Conservation (phyloP, 2,329 filamentous ascomycete species). For the Aspergillus phoenicis region DNA sequence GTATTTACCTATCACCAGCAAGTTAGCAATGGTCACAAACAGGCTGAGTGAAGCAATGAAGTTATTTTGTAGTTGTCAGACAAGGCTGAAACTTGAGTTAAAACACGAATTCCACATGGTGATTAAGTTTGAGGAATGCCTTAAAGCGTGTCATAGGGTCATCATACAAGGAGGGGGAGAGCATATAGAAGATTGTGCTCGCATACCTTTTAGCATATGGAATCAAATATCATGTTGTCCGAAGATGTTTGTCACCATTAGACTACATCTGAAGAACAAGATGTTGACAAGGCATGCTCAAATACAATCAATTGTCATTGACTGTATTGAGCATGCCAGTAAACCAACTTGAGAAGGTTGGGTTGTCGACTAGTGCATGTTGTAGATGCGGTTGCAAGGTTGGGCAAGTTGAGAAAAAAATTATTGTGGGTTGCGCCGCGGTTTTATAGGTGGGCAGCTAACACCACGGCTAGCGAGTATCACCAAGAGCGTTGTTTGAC, state of each 20-base stretch:
- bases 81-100: conserved; percentile 69
- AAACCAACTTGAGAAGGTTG: neutral
- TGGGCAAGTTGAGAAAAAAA: conserved; percentile 20
- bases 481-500: conserved; percentile 23
- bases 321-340: neutral
- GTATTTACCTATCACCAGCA: conserved; percentile 37
- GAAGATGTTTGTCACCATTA: conserved; percentile 6
- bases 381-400: conserved; percentile 20
- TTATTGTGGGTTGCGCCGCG: conserved; percentile 23
- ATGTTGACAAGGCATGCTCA: neutral
- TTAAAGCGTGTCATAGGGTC: conserved; percentile 63
- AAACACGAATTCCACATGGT: conserved; percentile 64
- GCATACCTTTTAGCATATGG: conserved; percentile 48
- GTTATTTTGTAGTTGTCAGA: conserved; percentile 52
- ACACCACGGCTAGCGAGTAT: conserved; percentile 18
- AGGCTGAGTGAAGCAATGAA: conserved; percentile 20
- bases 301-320: neutral
- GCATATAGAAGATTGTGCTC: conserved; percentile 11
- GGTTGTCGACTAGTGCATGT: neutral
- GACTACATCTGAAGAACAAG: neutral
- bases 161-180: conserved; percentile 53
- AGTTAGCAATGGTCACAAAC: conserved; percentile 34
- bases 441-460: conserved; percentile 22
- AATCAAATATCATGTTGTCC: neutral
- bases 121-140: conserved; percentile 71